These are phyloP conservation scores for Populus simonii DNA, from an alignment of 345 rosid genomes.

Conservation along the genomic window DNA sequence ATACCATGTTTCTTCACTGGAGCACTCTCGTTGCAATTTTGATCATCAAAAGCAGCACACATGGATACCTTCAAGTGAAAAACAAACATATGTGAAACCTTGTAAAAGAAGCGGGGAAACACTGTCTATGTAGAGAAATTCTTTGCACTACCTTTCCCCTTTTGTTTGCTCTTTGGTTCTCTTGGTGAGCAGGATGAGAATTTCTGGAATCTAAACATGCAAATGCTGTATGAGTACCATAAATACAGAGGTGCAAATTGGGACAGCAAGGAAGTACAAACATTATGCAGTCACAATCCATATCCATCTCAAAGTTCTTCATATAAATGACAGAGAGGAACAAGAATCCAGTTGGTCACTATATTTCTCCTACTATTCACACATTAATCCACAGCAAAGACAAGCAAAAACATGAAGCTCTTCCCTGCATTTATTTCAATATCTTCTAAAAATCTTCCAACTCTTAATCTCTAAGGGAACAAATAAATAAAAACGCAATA, in stretches of 20 bases:
- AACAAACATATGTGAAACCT: conserved; percentile 11
- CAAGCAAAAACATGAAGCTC: neutral
- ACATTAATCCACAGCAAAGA: neutral
- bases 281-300: neutral
- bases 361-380: neutral
- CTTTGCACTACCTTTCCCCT: conserved; percentile 65
- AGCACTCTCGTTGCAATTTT: conserved; percentile 25
- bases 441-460: neutral
- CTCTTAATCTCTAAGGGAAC: conserved; percentile 1
- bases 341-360: neutral
- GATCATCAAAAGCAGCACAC: conserved; percentile 15
- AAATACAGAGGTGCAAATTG: neutral
- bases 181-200: conserved; percentile 30
- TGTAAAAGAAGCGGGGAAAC: conserved; percentile 1
- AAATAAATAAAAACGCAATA: neutral
- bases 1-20: conserved; percentile 72
- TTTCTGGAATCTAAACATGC: conserved; percentile 45
- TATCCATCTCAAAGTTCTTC: neutral
- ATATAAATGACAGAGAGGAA: neutral
- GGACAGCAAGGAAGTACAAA: neutral
- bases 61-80: conserved; percentile 33
- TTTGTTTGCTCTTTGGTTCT: conserved; percentile 38
- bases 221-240: conserved; percentile 1
- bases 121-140: neutral
- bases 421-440: neutral